Base-by-base conservation (phyloP, 495 filamentous ascomycete species). In the Tuber borchii region DNA sequence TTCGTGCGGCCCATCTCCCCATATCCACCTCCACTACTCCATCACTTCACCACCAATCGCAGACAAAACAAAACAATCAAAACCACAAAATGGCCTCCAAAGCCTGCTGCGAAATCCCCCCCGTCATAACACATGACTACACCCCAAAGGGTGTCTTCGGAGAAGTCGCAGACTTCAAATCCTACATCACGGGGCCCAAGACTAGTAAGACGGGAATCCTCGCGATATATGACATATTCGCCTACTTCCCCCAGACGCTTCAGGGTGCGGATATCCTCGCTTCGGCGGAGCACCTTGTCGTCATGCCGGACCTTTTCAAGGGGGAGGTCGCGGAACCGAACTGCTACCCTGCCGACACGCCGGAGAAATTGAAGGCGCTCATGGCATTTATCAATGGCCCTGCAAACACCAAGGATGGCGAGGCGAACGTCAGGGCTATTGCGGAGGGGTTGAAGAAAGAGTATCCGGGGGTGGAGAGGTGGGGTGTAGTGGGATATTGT, bases 401-500 rank as follows among this genome's bases (percentile, higher is more conserved):
- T 78, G 92, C 89, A 34, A 88, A 89, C 0, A 90, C 92, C 0
- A 86, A 86, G 4, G 88, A 87, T 65, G 91, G 89, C 22, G 88
- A 91, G 26, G 86, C 85, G 73, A 89, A 89, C 78, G 87, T 97
- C 74, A 90, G 90, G 0, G 85, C 91, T 75, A 85, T 95, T 74
- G 84, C 89, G 76, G 85, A 87, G 73, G 56, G 19, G 40, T 80
- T 92, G 48, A 81, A 83, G 78, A 86, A 81, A 78, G 87, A 85
- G 85, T 84, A 87, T 85, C 86, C 87, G 20, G 84, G 84, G 43
- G 90, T 96, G 80, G 86, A 90, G 80, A 90, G 88, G 44, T 97
- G 93, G 93, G 93, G 87, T n/a, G 87, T 93, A 75, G 83, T 97
- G n/a, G 95, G 95, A 85, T 93, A 88, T 88, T 99, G 95, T 88